These are phyloP conservation scores for Radiomyces spectabilis DNA, from an alignment of 192 early-diverging fungal species.

Conservation along the genomic window DNA sequence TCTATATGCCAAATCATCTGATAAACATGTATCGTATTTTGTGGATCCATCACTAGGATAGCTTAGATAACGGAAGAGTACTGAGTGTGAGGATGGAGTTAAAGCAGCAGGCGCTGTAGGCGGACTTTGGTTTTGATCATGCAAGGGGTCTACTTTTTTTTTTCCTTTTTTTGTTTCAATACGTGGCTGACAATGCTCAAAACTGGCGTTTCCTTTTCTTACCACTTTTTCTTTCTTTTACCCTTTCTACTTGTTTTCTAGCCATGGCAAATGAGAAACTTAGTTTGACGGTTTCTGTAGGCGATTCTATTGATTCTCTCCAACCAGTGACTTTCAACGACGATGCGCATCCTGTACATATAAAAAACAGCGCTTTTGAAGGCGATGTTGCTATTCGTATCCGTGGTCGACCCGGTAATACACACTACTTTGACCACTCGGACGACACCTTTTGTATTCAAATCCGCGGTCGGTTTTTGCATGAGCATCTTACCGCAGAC, in stretches of 20 bases:
- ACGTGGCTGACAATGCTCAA: too few species aligned
- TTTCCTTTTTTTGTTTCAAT: too few species aligned
- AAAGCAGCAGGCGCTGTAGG: too few species aligned
- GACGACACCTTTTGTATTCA: slow-evolving; percentile 65
- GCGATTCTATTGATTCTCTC: slow-evolving; percentile 28
- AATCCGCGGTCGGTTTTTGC: slow-evolving; percentile 65
- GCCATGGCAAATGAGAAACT: neutral
- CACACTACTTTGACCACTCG: slow-evolving; percentile 52
- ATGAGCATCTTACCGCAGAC: slow-evolving; percentile 49
- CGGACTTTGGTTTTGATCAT: too few species aligned
- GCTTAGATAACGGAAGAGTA: too few species aligned
- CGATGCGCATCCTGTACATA: slow-evolving; percentile 50
- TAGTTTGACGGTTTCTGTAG: slow-evolving; percentile 29
- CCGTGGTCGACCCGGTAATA: slow-evolving; percentile 9
- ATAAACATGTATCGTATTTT: too few species aligned
- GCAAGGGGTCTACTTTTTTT: too few species aligned
- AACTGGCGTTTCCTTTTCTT: too few species aligned
- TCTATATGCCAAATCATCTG: too few species aligned
- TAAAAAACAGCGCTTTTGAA: slow-evolving; percentile 57
- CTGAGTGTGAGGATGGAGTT: too few species aligned
- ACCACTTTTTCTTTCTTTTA: neutral
- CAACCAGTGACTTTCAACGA: slow-evolving; percentile 47
- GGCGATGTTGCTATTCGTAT: slow-evolving; percentile 64
- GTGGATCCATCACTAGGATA: too few species aligned
- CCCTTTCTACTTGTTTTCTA: neutral